Evolutionary conservation across 352 stramenopile species (phyloP).

Genomic region (Pythium sukuiense): DNA sequence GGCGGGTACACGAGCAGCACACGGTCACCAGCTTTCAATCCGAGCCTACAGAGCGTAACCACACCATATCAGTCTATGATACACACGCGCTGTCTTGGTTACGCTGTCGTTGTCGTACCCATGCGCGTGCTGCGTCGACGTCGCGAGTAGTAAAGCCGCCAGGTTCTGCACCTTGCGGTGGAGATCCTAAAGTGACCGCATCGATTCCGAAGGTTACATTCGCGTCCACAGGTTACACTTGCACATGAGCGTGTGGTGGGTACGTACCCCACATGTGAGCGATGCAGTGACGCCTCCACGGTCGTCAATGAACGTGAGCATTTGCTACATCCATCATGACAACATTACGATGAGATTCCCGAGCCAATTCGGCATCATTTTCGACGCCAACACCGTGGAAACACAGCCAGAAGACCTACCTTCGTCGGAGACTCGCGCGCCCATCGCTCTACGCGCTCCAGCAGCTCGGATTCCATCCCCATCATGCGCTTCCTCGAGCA

Average conservation of each 20-base stretch:
- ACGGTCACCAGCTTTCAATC: conserved; percentile 64
- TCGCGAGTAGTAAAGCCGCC: conserved; percentile 55
- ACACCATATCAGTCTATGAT: background rate
- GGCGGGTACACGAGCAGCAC: conserved; percentile 97
- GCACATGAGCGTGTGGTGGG: background rate
- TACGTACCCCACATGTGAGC: conserved; percentile 55
- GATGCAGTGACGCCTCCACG: conserved; percentile 50
- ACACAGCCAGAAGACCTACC: conserved; percentile 28
- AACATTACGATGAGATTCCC: background rate
- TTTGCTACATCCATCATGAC: conserved; percentile 37
- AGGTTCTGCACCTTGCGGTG: conserved; percentile 68
- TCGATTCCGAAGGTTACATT: background rate
- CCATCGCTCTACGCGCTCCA: conserved; percentile 76
- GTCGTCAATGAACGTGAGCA: conserved; percentile 81
- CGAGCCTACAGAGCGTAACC: conserved; percentile 34
- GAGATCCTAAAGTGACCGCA: conserved; percentile 46
- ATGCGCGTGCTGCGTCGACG: conserved; percentile 54
- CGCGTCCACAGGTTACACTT: background rate
- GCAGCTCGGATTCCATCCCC: conserved; percentile 71
- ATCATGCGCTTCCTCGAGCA: background rate
- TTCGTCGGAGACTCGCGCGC: conserved; percentile 64
- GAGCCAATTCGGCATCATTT: conserved; percentile 15
- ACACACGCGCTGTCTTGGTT: background rate
- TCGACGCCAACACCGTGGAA: background rate
- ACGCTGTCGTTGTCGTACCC: conserved; percentile 37